phyloP scores from a whole-genome alignment of 108 stramenopile genomes.

The Schizochytrium sp. region DNA sequence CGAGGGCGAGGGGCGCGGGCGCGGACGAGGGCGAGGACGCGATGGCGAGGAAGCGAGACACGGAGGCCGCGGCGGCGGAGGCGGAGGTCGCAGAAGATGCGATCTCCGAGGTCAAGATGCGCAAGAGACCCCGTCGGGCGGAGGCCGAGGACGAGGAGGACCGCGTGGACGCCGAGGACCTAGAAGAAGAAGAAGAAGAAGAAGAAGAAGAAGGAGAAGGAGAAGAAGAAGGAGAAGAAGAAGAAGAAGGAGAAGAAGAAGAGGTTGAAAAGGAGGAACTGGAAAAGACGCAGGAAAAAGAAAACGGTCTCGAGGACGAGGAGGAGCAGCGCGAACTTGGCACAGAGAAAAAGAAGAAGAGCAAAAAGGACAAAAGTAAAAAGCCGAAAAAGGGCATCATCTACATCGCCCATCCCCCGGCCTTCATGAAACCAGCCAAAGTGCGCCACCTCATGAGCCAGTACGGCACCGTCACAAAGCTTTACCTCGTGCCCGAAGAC shows the following conservation, averaged over 20 bases:
- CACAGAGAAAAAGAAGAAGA: constrained; percentile 21
- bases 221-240: background rate
- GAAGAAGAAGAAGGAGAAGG: background rate
- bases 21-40: too few relatives aligned
- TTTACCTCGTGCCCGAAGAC: constrained; percentile 89
- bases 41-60: too few relatives aligned
- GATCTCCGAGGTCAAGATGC: too few relatives aligned
- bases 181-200: background rate
- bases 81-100: too few relatives aligned
- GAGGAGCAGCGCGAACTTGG: background rate
- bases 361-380: background rate
- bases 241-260: constrained; percentile 26
- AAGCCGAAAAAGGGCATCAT: constrained; percentile 69
- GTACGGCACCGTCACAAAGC: constrained; percentile 71
- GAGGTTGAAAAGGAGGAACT: constrained; percentile 24
- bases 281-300: background rate
- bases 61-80: too few relatives aligned
- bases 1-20: too few relatives aligned
- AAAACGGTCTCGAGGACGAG: background rate
- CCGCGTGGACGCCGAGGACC: background rate
- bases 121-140: too few relatives aligned
- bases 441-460: constrained; percentile 77
- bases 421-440: constrained; percentile 87
- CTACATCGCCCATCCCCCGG: constrained; percentile 87
- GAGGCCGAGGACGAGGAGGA: too few relatives aligned